Percentiles rank a stretch among this genome's conserved stretches.
phyloP scores from a whole-genome alignment of 2,329 filamentous ascomycete species.

The Fusarium solani-melongenae region DNA sequence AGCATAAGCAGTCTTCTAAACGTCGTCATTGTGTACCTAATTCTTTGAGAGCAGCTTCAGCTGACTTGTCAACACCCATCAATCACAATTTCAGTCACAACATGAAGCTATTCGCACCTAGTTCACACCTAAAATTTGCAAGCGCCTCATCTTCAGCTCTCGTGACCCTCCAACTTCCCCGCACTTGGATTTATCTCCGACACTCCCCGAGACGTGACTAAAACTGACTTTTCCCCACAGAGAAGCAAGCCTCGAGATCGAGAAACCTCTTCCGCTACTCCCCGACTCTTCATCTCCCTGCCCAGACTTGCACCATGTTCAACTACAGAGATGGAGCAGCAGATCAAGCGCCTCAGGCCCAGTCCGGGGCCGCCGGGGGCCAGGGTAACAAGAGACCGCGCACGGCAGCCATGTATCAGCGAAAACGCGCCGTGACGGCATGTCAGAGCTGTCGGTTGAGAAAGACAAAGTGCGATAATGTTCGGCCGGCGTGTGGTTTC shows the following conservation, averaged over 20 bases:
- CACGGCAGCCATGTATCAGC: constrained; percentile 14
- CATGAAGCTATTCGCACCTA: not conserved
- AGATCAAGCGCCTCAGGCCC: not conserved
- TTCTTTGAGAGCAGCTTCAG: not conserved
- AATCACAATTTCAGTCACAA: not conserved
- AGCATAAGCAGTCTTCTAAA: not conserved
- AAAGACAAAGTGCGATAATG: constrained; percentile 27
- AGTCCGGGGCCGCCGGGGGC: not conserved
- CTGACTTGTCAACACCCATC: not conserved
- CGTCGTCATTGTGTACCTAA: not conserved
- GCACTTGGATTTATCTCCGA: not conserved
- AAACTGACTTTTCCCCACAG: not conserved
- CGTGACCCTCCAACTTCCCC: not conserved
- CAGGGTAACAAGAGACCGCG: constrained; percentile 11
- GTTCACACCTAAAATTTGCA: not conserved
- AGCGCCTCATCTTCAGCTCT: not conserved
- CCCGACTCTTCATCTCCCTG: not conserved
- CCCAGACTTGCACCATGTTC: not conserved
- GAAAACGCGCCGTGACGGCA: constrained; percentile 19
- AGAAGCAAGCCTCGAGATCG: not conserved
- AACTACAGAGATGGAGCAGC: not conserved
- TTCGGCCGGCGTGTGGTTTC: constrained; percentile 17
- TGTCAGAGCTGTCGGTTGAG: constrained; percentile 18
- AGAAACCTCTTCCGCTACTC: not conserved
- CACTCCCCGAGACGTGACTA: not conserved